Conservation (phyloP, 768 basidiomycete genomes). For the Tephrocybe sp. region DNA sequence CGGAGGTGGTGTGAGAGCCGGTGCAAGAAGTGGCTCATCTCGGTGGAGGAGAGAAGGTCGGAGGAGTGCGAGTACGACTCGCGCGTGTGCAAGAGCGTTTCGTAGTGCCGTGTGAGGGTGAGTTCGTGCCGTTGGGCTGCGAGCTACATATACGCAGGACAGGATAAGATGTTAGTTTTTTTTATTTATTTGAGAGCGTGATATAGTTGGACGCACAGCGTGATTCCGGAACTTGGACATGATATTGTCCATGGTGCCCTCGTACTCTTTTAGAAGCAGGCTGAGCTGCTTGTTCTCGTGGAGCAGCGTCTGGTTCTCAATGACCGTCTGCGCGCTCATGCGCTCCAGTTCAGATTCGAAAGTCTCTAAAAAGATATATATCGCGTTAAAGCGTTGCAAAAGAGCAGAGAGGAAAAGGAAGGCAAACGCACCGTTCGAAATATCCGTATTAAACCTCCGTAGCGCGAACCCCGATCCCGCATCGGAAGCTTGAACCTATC, state of each 20-base stretch:
- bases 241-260: constrained; percentile 90
- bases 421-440: constrained; percentile 66
- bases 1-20: constrained; percentile 71
- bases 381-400: background rate
- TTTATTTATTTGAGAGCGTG: too few relatives aligned
- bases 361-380: constrained; percentile 63
- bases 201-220: constrained; percentile 36
- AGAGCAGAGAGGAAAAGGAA: background rate
- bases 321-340: constrained; percentile 82
- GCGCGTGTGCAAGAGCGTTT: constrained; percentile 68
- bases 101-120: constrained; percentile 87
- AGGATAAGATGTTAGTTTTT: too few relatives aligned
- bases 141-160: constrained; percentile 47
- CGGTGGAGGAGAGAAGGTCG: constrained; percentile 58
- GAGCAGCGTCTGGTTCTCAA: constrained; percentile 90
- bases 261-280: constrained; percentile 89
- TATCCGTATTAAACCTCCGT: constrained; percentile 83
- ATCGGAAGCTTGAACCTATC: constrained; percentile 74
- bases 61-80: constrained; percentile 55
- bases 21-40: constrained; percentile 65
- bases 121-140: constrained; percentile 92
- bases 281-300: constrained; percentile 97
- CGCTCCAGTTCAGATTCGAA: constrained; percentile 94
- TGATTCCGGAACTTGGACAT: constrained; percentile 96
- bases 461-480: constrained; percentile 74